These are phyloP conservation scores for Prunus yedoensis DNA, from an alignment of 331 rosid species.

Conservation along the genomic window DNA sequence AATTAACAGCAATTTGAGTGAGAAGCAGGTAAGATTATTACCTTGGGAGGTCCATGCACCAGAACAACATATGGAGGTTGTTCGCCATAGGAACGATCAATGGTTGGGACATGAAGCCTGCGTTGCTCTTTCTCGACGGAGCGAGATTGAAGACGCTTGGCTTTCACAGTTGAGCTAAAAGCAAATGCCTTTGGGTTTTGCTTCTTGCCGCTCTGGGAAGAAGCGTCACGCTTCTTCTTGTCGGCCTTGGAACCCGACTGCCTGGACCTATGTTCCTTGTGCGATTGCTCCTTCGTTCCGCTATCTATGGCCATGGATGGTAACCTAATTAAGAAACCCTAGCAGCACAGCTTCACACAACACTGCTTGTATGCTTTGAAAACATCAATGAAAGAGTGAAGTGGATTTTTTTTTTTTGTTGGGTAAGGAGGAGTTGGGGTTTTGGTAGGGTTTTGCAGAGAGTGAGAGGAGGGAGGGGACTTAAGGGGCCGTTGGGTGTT, in stretches of 20 bases:
- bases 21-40: neutral
- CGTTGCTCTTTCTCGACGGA: constrained; percentile 96
- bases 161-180: constrained; percentile 67
- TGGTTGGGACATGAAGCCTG: constrained; percentile 70
- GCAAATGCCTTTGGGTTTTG: constrained; percentile 86
- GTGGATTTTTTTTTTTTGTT: too few relatives aligned
- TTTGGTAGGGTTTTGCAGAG: too few relatives aligned
- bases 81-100: constrained; percentile 78
- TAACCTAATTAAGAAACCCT: neutral
- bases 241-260: constrained; percentile 64
- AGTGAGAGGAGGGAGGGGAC: too few relatives aligned
- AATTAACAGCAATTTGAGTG: neutral
- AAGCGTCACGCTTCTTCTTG: constrained; percentile 39
- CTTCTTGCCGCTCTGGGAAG: constrained; percentile 37
- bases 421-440: too few relatives aligned
- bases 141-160: constrained; percentile 76
- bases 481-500: too few relatives aligned
- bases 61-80: constrained; percentile 76
- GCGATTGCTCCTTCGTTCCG: constrained; percentile 54
- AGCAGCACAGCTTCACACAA: neutral
- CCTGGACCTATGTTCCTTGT: constrained; percentile 69
- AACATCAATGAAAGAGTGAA: too few relatives aligned
- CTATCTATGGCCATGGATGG: constrained; percentile 51
- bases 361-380: neutral
- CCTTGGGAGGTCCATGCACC: constrained; percentile 96